Percentiles rank a stretch among this genome's conserved stretches.
Conservation (phyloP, 2,329 filamentous ascomycete species). For the Exophiala aquamarina region DNA sequence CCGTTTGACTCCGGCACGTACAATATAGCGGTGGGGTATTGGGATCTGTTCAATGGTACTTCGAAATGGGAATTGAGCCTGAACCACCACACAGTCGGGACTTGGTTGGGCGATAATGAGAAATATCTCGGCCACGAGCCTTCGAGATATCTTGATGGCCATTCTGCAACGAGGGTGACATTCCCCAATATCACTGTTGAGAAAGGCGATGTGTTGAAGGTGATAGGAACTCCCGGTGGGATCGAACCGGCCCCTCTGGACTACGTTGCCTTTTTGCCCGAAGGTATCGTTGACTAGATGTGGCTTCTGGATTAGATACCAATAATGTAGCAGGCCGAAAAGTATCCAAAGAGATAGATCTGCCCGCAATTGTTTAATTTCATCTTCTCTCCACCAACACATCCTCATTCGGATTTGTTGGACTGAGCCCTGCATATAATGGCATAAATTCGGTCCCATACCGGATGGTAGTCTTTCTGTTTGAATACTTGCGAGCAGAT, state of each 20-base stretch:
- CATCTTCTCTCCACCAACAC: too few species aligned
- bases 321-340: too few species aligned
- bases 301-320: too few species aligned
- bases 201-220: conserved; percentile 54
- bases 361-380: too few species aligned
- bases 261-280: conserved; percentile 63
- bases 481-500: too few species aligned
- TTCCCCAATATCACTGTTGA: conserved; percentile 53
- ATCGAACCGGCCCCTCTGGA: conserved; percentile 66
- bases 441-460: too few species aligned
- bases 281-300: conserved; percentile 55
- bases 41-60: conserved; percentile 60
- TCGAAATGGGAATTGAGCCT: conserved; percentile 58
- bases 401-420: too few species aligned
- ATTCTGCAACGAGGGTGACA: conserved; percentile 63
- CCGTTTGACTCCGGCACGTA: conserved; percentile 56
- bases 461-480: too few species aligned
- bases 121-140: conserved; percentile 59
- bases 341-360: too few species aligned
- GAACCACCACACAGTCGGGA: conserved; percentile 52
- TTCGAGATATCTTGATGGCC: conserved; percentile 61
- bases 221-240: conserved; percentile 60
- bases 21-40: conserved; percentile 67
- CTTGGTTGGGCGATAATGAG: conserved; percentile 63
- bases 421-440: too few species aligned